phyloP scores from a whole-genome alignment of 805 yeast genomes.

The Scheffersomyces lignosus region DNA sequence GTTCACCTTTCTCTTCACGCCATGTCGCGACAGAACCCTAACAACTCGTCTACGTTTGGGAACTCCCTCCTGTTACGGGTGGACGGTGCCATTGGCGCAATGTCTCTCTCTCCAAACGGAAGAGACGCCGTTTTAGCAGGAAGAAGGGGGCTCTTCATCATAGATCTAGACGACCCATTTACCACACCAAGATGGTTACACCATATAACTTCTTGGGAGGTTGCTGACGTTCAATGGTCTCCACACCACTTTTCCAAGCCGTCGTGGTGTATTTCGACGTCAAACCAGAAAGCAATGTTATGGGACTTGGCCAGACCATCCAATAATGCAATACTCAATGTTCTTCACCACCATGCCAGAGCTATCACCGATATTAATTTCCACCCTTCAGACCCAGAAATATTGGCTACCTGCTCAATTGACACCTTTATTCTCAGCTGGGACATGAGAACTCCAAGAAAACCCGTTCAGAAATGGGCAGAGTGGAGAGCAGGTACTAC shows the following conservation, averaged over 20 bases:
- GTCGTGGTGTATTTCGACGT: slow-evolving; percentile 88
- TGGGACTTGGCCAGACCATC: slow-evolving; percentile 85
- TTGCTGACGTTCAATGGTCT: slow-evolving; percentile 98
- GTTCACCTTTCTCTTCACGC: too few relatives aligned
- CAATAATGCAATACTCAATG: slow-evolving; percentile 75
- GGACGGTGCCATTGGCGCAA: slow-evolving; percentile 90
- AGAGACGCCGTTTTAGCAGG: slow-evolving; percentile 93
- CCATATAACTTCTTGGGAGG: slow-evolving; percentile 95
- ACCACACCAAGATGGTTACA: slow-evolving; percentile 92
- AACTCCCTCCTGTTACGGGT: slow-evolving; percentile 80
- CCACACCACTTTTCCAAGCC: slow-evolving; percentile 80
- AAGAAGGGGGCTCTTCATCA: slow-evolving; percentile 74
- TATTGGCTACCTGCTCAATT: slow-evolving; percentile 88
- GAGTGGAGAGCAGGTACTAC: slow-evolving; percentile 95
- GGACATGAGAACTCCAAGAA: slow-evolving; percentile 82
- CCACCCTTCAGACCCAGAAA: slow-evolving; percentile 82
- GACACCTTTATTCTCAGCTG: slow-evolving; percentile 86
- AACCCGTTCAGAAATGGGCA: slow-evolving; percentile 78
- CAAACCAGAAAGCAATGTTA: slow-evolving; percentile 91
- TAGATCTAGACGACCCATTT: slow-evolving; percentile 95
- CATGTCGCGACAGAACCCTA: slow-evolving; percentile 28
- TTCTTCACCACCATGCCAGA: slow-evolving; percentile 84
- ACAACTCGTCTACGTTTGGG: slow-evolving; percentile 64
- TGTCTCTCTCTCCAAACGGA: slow-evolving; percentile 86
- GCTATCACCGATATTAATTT: slow-evolving; percentile 96